These are phyloP conservation scores for Penicillium nucicola DNA, from an alignment of 495 filamentous ascomycete genomes.

Conservation along the genomic window DNA sequence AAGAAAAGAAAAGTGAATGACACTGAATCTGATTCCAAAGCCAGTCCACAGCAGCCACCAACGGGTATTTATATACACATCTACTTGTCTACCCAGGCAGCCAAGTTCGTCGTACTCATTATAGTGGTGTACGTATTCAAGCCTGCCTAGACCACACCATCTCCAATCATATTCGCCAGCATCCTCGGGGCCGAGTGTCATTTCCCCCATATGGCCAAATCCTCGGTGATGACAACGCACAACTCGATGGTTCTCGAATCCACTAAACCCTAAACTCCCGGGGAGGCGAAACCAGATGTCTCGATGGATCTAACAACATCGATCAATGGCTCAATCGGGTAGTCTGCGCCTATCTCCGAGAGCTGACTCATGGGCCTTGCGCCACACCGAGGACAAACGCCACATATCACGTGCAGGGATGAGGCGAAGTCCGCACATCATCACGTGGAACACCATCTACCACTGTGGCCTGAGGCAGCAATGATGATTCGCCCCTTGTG, in stretches of 20 bases:
- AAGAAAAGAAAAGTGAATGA: background rate
- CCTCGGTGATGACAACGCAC: background rate
- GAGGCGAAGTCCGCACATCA: too few species aligned
- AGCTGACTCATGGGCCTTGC: background rate
- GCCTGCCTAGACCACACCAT: background rate
- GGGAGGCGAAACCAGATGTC: background rate
- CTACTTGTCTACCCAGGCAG: background rate
- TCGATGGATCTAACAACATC: background rate
- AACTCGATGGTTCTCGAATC: background rate
- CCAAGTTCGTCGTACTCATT: background rate
- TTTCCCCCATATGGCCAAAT: background rate
- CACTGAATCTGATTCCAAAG: background rate
- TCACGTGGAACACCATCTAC: too few species aligned
- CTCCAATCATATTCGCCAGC: background rate
- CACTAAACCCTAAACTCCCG: background rate
- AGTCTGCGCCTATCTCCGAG: conserved; percentile 5
- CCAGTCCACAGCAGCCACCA: background rate
- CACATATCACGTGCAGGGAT: background rate
- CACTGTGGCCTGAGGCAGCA: too few species aligned
- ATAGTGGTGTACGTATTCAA: background rate
- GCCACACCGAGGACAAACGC: background rate
- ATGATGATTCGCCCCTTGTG: too few species aligned
- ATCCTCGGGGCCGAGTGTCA: background rate
- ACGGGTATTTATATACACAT: background rate
- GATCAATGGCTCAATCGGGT: background rate